phyloP scores from a whole-genome alignment of 768 basidiomycete species.

The Thelephora ganbajun region DNA sequence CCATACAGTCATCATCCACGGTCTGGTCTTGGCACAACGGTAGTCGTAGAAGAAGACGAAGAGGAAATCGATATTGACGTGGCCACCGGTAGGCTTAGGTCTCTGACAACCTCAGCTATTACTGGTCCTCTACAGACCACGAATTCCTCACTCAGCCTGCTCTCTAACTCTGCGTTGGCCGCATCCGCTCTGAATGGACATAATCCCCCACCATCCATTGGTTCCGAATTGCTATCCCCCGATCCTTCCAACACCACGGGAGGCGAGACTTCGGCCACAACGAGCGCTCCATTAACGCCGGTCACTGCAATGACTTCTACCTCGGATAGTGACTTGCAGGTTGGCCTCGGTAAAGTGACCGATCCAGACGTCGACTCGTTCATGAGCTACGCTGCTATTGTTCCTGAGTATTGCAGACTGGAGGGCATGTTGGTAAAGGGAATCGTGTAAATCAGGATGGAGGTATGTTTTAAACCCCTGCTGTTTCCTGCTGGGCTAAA shows the following conservation, averaged over 20 bases:
- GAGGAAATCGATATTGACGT: constrained; percentile 42
- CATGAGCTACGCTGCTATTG: constrained; percentile 74
- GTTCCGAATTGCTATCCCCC: background rate
- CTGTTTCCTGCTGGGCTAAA: background rate
- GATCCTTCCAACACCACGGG: constrained; percentile 12
- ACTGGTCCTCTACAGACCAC: constrained; percentile 7
- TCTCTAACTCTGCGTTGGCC: constrained; percentile 37
- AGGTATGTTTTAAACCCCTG: background rate
- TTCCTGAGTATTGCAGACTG: constrained; percentile 70
- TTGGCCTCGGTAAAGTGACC: constrained; percentile 70
- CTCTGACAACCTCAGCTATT: constrained; percentile 33
- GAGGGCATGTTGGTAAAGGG: constrained; percentile 67
- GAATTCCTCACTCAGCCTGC: constrained; percentile 23
- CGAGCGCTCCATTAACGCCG: constrained; percentile 50
- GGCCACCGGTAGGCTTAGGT: constrained; percentile 32
- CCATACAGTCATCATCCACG: constrained; percentile 40
- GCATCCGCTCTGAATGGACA: constrained; percentile 43
- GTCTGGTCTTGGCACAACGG: constrained; percentile 35
- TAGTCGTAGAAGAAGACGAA: constrained; percentile 65
- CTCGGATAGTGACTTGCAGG: constrained; percentile 55
- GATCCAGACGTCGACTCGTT: constrained; percentile 78
- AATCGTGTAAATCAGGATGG: constrained; percentile 21
- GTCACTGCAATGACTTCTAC: constrained; percentile 55
- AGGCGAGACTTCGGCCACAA: constrained; percentile 27
- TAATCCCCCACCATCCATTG: background rate